Evolutionary conservation across 257 asterid species (phyloP).

Genomic region (Solanum ossicruentum): DNA sequence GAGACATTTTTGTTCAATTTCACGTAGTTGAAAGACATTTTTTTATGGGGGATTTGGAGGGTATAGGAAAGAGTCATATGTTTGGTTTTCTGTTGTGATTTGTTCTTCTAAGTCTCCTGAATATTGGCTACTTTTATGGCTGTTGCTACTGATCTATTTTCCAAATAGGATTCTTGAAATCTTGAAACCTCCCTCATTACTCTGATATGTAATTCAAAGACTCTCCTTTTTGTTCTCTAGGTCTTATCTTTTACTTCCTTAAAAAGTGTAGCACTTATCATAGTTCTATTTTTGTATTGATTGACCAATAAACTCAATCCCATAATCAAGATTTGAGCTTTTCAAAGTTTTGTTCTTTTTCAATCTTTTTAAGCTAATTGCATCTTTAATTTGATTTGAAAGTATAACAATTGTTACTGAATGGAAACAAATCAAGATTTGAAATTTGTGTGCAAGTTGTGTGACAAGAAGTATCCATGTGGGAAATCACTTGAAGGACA

Average conservation of each 20-base stretch:
- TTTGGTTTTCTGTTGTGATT: constrained; percentile 7
- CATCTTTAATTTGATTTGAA: not conserved
- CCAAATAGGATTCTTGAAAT: not conserved
- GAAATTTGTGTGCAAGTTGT: constrained; percentile 55
- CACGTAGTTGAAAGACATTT: too few species aligned
- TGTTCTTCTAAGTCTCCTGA: not conserved
- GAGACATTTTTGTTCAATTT: too few species aligned
- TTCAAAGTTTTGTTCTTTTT: not conserved
- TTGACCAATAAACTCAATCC: not conserved
- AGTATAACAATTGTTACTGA: not conserved
- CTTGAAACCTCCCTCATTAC: not conserved
- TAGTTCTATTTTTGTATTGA: not conserved
- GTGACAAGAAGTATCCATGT: constrained; percentile 57
- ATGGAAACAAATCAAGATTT: constrained; percentile 43
- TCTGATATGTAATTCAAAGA: not conserved
- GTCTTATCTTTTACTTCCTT: not conserved
- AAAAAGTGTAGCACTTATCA: not conserved
- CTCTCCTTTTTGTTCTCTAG: not conserved
- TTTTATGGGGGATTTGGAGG: too few species aligned
- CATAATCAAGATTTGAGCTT: not conserved
- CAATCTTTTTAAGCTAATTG: too few species aligned
- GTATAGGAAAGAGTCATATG: constrained; percentile 1
- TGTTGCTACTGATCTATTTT: not conserved
- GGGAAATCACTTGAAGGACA: constrained; percentile 92
- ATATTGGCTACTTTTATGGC: not conserved